Evolutionary conservation across 495 filamentous ascomycete species (phyloP).

Genomic region (Neurospora terricola): DNA sequence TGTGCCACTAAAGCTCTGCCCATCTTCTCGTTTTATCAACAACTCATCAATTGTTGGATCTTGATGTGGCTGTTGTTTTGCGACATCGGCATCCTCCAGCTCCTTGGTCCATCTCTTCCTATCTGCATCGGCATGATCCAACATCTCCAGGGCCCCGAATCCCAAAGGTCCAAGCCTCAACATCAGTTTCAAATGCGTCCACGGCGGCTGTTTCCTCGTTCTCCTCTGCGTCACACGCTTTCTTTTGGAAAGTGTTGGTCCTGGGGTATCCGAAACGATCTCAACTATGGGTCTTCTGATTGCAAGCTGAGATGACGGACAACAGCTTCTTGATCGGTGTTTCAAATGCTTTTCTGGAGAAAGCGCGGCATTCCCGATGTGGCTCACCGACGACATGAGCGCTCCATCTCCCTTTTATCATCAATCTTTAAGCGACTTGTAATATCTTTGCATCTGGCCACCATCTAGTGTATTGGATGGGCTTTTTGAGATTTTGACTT

Average conservation of each 20-base stretch:
- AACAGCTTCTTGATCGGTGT: not conserved
- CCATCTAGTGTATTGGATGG: not conserved
- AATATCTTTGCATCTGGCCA: not conserved
- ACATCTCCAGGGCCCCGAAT: not conserved
- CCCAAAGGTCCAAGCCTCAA: not conserved
- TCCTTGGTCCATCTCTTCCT: not conserved
- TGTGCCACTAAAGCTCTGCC: not conserved
- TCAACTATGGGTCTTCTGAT: not conserved
- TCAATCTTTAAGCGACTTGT: not conserved
- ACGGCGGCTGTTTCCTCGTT: not conserved
- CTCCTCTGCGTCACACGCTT: not conserved
- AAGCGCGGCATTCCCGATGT: not conserved
- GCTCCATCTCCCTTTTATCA: not conserved
- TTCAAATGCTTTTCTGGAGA: not conserved
- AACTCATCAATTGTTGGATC: not conserved
- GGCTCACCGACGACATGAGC: not conserved
- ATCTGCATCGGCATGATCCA: not conserved
- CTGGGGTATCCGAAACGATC: not conserved
- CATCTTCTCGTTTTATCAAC: not conserved
- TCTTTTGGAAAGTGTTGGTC: not conserved
- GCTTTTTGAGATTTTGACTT: not conserved
- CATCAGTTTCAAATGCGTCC: not conserved
- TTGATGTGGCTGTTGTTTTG: not conserved
- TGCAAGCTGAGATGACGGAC: not conserved
- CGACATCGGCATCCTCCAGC: not conserved